These are phyloP conservation scores for Taiozyma sp. DNA, from an alignment of 1,139 yeast genomes.

Conservation along the genomic window DNA sequence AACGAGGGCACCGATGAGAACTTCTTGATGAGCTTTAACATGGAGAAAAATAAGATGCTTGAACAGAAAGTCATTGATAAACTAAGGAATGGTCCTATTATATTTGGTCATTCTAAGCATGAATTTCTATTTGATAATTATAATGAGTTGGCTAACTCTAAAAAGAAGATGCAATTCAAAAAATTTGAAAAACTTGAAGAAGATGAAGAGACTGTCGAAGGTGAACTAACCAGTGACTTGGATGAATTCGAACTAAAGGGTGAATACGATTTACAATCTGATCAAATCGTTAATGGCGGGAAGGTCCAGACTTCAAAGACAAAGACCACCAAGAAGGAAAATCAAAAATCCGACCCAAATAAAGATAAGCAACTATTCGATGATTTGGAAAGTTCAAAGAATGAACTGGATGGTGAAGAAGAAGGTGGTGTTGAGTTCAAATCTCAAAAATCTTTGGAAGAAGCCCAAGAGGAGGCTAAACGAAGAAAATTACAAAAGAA, in stretches of 20 bases:
- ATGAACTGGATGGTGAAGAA: slow-evolving; percentile 19
- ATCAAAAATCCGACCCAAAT: background rate
- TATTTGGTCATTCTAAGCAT: slow-evolving; percentile 15
- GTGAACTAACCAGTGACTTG: background rate
- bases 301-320: background rate
- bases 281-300: slow-evolving; percentile 15
- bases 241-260: slow-evolving; percentile 12
- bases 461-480: slow-evolving; percentile 8
- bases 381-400: slow-evolving; percentile 19
- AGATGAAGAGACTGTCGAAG: background rate
- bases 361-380: slow-evolving; percentile 26
- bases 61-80: slow-evolving; percentile 18
- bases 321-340: background rate
- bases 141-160: slow-evolving; percentile 11
- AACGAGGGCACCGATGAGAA: slow-evolving; percentile 8
- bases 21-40: slow-evolving; percentile 16
- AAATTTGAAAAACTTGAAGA: slow-evolving; percentile 11
- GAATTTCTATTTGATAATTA: slow-evolving; percentile 18
- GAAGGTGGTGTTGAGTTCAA: slow-evolving; percentile 24
- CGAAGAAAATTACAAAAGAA: slow-evolving; percentile 1
- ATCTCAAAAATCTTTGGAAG: slow-evolving; percentile 18
- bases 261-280: slow-evolving; percentile 17
- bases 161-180: slow-evolving; percentile 20
- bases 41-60: slow-evolving; percentile 13
- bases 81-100: slow-evolving; percentile 15